A percentile compares a stretch with the other conserved stretches of the same genome.
Conservation (phyloP, 768 basidiomycete species). For the Nevesoporus exiguus region DNA sequence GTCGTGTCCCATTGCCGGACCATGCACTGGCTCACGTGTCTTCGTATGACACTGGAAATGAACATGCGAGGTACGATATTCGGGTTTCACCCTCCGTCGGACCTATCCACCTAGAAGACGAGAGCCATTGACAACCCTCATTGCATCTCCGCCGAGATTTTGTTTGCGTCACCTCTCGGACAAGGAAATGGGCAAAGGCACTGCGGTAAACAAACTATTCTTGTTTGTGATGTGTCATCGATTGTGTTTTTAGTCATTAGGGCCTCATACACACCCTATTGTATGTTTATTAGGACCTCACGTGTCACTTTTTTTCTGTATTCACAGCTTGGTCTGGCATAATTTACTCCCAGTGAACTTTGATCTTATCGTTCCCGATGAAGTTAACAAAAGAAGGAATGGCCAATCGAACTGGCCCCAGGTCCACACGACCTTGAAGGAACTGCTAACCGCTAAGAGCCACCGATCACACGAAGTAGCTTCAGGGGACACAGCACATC, state of each 20-base stretch:
- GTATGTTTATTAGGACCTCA: slow-evolving; percentile 9
- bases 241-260: slow-evolving; percentile 1
- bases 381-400: not conserved
- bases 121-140: slow-evolving; percentile 5
- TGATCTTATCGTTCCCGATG: not conserved
- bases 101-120: slow-evolving; percentile 19
- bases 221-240: slow-evolving; percentile 1
- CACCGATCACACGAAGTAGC: no score
- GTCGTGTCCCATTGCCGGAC: slow-evolving; percentile 11
- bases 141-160: not conserved
- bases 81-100: slow-evolving; percentile 8
- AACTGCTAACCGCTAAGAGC: no score
- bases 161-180: not conserved
- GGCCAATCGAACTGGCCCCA: not conserved
- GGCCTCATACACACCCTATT: not conserved
- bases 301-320: slow-evolving; percentile 2
- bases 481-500: no score
- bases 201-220: not conserved
- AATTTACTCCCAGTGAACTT: not conserved
- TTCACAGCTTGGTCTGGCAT: slow-evolving; percentile 7
- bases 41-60: slow-evolving; percentile 2
- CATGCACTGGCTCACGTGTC: not conserved
- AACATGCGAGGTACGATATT: not conserved
- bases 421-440: no score
- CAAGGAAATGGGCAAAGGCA: not conserved